A percentile compares a stretch with the other conserved stretches of the same genome.
phyloP scores from a whole-genome alignment of 176 grass and related monocot species.

The Lolium perenne region DNA sequence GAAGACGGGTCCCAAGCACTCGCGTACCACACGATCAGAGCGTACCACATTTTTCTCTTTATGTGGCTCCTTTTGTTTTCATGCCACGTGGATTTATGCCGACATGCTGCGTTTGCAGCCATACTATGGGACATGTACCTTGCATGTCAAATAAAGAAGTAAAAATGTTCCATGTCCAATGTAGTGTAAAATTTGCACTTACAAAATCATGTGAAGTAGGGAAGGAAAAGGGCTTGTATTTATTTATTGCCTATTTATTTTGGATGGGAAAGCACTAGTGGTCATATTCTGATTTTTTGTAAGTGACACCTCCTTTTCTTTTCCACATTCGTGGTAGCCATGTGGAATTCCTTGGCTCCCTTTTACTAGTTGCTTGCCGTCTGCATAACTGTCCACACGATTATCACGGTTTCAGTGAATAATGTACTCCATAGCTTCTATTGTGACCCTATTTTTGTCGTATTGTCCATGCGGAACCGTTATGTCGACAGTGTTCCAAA shows the following conservation, averaged over 20 bases:
- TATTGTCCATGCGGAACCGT: not conserved
- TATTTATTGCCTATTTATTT: not conserved
- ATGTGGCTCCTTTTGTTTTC: not conserved
- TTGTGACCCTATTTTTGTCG: not conserved
- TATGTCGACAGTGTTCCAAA: conserved; percentile 31
- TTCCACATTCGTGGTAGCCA: too few species aligned
- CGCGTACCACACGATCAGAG: too few species aligned
- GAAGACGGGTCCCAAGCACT: too few species aligned
- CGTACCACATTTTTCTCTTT: too few species aligned
- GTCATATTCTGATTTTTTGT: too few species aligned
- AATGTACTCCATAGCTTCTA: not conserved
- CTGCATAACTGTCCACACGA: not conserved
- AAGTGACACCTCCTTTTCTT: too few species aligned
- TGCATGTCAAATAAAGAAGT: not conserved
- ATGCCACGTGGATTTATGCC: not conserved
- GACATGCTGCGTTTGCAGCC: not conserved
- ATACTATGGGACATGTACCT: not conserved
- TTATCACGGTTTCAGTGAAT: not conserved
- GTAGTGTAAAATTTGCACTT: not conserved
- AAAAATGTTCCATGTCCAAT: not conserved
- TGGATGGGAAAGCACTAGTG: too few species aligned
- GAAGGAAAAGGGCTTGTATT: not conserved
- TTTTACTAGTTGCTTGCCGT: too few species aligned
- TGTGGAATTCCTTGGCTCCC: too few species aligned
- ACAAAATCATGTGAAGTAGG: not conserved